Evolutionary conservation across 2,329 filamentous ascomycete species (phyloP).

Genomic region (Fusarium avenaceum): DNA sequence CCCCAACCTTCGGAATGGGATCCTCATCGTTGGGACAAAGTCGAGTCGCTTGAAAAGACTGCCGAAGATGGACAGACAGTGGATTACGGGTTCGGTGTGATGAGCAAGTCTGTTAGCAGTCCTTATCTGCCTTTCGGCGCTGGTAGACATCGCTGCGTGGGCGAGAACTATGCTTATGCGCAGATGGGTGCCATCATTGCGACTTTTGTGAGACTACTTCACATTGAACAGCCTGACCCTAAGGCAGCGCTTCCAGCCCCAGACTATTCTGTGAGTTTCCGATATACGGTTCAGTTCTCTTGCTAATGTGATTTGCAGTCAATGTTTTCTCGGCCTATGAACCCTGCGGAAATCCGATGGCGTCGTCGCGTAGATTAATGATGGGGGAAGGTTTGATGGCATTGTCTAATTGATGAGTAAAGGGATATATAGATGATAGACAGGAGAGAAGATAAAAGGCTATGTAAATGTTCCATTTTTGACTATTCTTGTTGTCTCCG

Average conservation of each 20-base stretch:
- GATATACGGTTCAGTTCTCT: no score
- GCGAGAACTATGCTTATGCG: conserved; percentile 94
- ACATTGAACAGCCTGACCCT: conserved; percentile 64
- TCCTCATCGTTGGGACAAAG: conserved; percentile 85
- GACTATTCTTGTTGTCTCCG: no score
- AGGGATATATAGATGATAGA: no score
- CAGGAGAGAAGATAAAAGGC: no score
- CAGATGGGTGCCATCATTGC: conserved; percentile 89
- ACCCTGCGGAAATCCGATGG: conserved; percentile 40
- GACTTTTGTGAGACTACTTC: conserved; percentile 81
- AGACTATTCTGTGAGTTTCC: conserved; percentile 68
- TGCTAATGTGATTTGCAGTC: conserved; percentile 19
- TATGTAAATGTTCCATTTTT: no score
- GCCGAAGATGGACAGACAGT: conserved; percentile 78
- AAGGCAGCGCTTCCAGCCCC: conserved; percentile 75
- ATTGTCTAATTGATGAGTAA: no score
- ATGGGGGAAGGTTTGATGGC: background rate
- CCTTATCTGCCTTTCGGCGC: conserved; percentile 96
- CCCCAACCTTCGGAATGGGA: conserved; percentile 84
- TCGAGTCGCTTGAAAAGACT: conserved; percentile 56
- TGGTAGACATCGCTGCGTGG: conserved; percentile 94
- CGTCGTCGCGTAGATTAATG: conserved; percentile 15
- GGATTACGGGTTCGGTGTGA: conserved; percentile 94
- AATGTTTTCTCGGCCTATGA: conserved; percentile 46
- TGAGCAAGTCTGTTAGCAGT: conserved; percentile 88